Evolutionary conservation across 1,139 yeast genomes (phyloP).

Genomic region (Diutina pseudorugosa): DNA sequence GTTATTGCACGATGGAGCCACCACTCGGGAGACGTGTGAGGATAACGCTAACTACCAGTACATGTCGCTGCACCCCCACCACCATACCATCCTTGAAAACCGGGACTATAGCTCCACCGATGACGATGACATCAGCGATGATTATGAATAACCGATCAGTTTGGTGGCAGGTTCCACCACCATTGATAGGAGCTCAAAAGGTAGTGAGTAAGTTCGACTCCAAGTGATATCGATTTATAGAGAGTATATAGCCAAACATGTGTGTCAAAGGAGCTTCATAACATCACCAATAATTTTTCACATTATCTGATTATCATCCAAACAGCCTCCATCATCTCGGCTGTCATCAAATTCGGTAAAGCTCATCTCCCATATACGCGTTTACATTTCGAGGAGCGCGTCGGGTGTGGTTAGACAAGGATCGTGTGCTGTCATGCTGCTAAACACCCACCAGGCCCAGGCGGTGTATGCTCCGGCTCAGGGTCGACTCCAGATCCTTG

Average conservation of each 20-base stretch:
- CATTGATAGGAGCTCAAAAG: too few species aligned
- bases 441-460: conserved; percentile 45
- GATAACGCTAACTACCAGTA: neutral
- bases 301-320: too few species aligned
- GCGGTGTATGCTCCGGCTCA: conserved; percentile 49
- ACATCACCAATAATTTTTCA: too few species aligned
- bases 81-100: neutral
- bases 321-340: too few species aligned
- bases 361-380: neutral
- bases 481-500: conserved; percentile 61
- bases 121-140: neutral
- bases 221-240: too few species aligned
- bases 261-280: too few species aligned
- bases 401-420: neutral
- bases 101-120: neutral
- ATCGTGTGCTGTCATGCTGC: conserved; percentile 9
- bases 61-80: neutral
- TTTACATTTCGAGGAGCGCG: neutral
- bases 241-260: too few species aligned
- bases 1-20: neutral
- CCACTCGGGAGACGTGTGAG: neutral
- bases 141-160: too few species aligned
- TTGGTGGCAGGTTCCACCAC: too few species aligned
- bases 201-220: too few species aligned
- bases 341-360: too few species aligned